These are phyloP conservation scores for Hanseniaspora occidentalis DNA, from an alignment of 805 yeast genomes.

Conservation along the genomic window DNA sequence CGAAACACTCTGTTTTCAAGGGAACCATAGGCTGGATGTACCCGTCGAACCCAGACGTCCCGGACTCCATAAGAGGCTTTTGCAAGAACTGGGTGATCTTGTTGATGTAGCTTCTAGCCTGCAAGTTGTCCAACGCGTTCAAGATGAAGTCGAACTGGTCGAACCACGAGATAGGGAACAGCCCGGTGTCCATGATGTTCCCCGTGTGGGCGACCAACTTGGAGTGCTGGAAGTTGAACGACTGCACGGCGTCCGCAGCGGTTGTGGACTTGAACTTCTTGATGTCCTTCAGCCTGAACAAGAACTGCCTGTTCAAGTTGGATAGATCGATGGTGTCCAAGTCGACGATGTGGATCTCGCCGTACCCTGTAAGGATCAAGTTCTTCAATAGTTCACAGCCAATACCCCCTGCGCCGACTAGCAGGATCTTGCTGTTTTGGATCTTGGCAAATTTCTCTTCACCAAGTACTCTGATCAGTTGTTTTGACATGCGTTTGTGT, in stretches of 20 bases:
- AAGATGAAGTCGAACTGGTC: constrained; percentile 63
- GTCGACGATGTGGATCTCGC: constrained; percentile 86
- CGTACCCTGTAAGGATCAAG: constrained; percentile 64
- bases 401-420: constrained; percentile 95
- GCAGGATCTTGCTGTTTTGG: constrained; percentile 41
- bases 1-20: constrained; percentile 79
- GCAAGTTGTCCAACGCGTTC: constrained; percentile 89
- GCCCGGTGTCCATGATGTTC: constrained; percentile 65
- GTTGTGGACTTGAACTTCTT: constrained; percentile 79
- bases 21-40: constrained; percentile 89
- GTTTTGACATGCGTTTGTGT: background rate
- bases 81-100: constrained; percentile 61
- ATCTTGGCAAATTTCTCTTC: constrained; percentile 8
- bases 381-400: constrained; percentile 87
- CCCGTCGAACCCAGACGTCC: constrained; percentile 91
- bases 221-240: constrained; percentile 43
- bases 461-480: constrained; percentile 2
- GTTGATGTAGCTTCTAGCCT: constrained; percentile 86
- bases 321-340: constrained; percentile 89
- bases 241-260: constrained; percentile 68
- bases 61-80: constrained; percentile 79
- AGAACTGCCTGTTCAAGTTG: constrained; percentile 84
- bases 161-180: constrained; percentile 70
- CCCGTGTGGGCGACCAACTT: constrained; percentile 72
- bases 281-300: constrained; percentile 81